These are phyloP conservation scores for Immersiporthe knoxdaviesiana DNA, from an alignment of 2,329 filamentous ascomycete genomes.

Conservation along the genomic window DNA sequence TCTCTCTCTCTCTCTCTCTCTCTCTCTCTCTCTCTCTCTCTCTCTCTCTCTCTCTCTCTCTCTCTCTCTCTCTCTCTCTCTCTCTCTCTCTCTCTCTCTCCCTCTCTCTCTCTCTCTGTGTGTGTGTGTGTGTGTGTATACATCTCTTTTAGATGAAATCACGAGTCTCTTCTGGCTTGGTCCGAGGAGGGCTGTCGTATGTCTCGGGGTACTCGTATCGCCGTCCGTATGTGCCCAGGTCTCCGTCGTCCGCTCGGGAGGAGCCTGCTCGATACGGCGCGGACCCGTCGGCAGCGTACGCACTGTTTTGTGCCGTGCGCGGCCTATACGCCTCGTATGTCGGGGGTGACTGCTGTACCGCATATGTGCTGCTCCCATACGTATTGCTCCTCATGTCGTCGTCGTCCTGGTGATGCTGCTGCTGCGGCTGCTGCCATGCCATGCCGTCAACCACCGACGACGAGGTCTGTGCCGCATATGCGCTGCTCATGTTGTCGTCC, in stretches of 20 bases:
- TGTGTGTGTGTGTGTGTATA: neutral
- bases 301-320: constrained; percentile 4
- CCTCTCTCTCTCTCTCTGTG: too few relatives aligned
- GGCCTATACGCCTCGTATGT: constrained; percentile 22
- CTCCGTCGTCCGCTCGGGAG: constrained; percentile 19
- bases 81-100: neutral
- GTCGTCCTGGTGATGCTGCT: neutral
- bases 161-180: constrained; percentile 1
- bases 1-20: neutral
- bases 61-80: neutral
- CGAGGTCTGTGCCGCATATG: constrained; percentile 2
- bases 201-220: constrained; percentile 14
- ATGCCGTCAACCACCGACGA: neutral
- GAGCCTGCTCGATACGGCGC: constrained; percentile 12
- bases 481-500: neutral
- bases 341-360: neutral
- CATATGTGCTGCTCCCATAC: neutral
- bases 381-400: neutral
- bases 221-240: constrained; percentile 22
- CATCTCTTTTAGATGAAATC: neutral
- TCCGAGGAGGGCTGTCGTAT: constrained; percentile 5
- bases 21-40: neutral
- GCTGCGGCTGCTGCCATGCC: neutral
- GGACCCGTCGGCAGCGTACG: constrained; percentile 10
- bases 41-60: neutral